phyloP scores from a whole-genome alignment of 495 filamentous ascomycete species.

The Penicillium bialowiezense region DNA sequence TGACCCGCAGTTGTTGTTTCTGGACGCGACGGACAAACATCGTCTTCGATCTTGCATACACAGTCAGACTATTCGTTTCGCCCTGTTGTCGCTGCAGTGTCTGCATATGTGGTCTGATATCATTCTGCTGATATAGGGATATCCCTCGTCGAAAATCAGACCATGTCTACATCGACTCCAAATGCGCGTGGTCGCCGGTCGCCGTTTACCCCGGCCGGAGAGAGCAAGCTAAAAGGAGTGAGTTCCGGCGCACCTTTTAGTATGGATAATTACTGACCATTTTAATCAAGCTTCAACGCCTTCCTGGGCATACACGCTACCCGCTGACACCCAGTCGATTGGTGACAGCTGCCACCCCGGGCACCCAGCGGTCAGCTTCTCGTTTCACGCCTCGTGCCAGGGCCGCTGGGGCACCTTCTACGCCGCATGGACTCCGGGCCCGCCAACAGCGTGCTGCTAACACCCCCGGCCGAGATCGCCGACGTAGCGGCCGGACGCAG shows the following conservation, averaged over 20 bases:
- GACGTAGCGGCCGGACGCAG: conserved; percentile 63
- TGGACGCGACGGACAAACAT: conserved; percentile 19
- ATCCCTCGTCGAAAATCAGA: neutral
- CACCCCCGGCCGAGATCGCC: conserved; percentile 65
- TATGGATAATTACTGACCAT: conserved; percentile 2
- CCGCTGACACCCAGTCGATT: conserved; percentile 42
- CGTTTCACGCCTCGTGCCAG: conserved; percentile 37
- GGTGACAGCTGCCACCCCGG: conserved; percentile 31
- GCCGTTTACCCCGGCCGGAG: conserved; percentile 28
- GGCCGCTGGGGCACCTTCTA: conserved; percentile 48
- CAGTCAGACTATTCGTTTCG: neutral
- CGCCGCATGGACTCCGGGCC: conserved; percentile 70
- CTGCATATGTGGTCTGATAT: neutral
- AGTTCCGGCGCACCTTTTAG: conserved; percentile 1
- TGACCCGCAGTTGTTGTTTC: conserved; percentile 22
- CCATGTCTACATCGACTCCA: conserved; percentile 34
- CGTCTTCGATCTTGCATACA: neutral
- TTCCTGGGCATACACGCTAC: conserved; percentile 33
- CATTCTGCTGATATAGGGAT: neutral
- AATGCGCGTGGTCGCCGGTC: conserved; percentile 36
- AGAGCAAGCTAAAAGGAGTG: conserved; percentile 33
- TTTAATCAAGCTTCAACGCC: conserved; percentile 32
- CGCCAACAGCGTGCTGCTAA: conserved; percentile 73
- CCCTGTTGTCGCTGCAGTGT: neutral
- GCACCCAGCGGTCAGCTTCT: conserved; percentile 33